A percentile compares a stretch with the other conserved stretches of the same genome.
phyloP scores from a whole-genome alignment of 768 basidiomycete species.

The Trametes punicea region DNA sequence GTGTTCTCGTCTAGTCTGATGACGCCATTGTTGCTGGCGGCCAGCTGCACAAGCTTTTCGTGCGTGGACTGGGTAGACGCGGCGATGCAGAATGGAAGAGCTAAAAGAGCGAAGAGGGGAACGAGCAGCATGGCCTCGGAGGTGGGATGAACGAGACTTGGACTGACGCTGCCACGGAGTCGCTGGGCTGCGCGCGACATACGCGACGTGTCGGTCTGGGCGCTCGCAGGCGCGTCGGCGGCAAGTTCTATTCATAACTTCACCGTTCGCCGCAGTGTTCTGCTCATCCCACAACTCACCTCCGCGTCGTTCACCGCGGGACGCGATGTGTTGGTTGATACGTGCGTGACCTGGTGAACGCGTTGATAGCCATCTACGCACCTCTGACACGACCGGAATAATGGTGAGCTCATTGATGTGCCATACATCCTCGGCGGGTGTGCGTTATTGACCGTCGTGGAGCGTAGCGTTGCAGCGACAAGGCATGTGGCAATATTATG shows the following conservation, averaged over 20 bases:
- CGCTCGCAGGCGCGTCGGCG: slow-evolving; percentile 1
- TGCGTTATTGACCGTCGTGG: not conserved
- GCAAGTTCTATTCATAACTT: slow-evolving; percentile 1
- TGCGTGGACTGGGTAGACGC: slow-evolving; percentile 33
- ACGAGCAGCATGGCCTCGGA: slow-evolving; percentile 27
- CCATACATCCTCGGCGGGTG: too few relatives aligned
- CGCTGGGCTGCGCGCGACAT: slow-evolving; percentile 10
- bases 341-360: too few relatives aligned
- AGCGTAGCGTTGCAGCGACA: slow-evolving; percentile 72
- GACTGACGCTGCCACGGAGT: not conserved
- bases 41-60: slow-evolving; percentile 66
- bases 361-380: not conserved
- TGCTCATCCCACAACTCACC: too few relatives aligned
- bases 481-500: slow-evolving; percentile 75
- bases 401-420: too few relatives aligned
- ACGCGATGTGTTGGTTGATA: too few relatives aligned
- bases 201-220: slow-evolving; percentile 19
- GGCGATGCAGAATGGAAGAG: slow-evolving; percentile 31
- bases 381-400: not conserved
- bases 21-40: slow-evolving; percentile 70
- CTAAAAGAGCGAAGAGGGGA: slow-evolving; percentile 33
- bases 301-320: too few relatives aligned
- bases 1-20: slow-evolving; percentile 73
- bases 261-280: not conserved
- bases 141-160: not conserved